Evolutionary conservation across 352 stramenopile species (phyloP).

Genomic region (Globisporangium cederbergense): DNA sequence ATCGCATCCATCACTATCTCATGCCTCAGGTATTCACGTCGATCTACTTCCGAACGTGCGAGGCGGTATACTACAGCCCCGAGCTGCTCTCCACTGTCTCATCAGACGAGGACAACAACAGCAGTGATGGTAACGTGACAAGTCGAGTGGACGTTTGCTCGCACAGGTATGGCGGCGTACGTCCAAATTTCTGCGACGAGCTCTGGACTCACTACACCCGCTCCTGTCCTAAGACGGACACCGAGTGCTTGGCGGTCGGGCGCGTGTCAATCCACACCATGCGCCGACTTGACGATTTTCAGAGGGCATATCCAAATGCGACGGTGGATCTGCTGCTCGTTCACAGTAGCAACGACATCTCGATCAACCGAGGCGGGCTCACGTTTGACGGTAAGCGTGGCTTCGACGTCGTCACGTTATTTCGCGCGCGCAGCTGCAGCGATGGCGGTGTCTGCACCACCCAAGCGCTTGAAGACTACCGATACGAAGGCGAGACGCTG

Average conservation of each 20-base stretch:
- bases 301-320: constrained; percentile 1
- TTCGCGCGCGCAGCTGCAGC: constrained; percentile 7
- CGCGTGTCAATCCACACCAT: not conserved
- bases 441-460: not conserved
- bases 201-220: constrained; percentile 6
- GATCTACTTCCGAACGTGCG: constrained; percentile 3
- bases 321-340: constrained; percentile 11
- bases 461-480: constrained; percentile 10
- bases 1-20: constrained; percentile 17
- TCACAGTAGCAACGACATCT: constrained; percentile 4
- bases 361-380: constrained; percentile 1
- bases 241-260: not conserved
- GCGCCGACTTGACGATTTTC: not conserved
- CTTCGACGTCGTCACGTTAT: constrained; percentile 12
- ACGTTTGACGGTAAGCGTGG: constrained; percentile 8
- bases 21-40: constrained; percentile 7
- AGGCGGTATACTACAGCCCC: constrained; percentile 6
- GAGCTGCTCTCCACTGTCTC: not conserved
- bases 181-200: constrained; percentile 15
- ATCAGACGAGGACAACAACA: not conserved
- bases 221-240: not conserved
- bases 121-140: too few relatives aligned
- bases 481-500: constrained; percentile 15
- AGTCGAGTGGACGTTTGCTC: constrained; percentile 8
- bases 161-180: constrained; percentile 2